phyloP scores from a whole-genome alignment of 2,329 filamentous ascomycete species.

The Metarhizium rileyi region DNA sequence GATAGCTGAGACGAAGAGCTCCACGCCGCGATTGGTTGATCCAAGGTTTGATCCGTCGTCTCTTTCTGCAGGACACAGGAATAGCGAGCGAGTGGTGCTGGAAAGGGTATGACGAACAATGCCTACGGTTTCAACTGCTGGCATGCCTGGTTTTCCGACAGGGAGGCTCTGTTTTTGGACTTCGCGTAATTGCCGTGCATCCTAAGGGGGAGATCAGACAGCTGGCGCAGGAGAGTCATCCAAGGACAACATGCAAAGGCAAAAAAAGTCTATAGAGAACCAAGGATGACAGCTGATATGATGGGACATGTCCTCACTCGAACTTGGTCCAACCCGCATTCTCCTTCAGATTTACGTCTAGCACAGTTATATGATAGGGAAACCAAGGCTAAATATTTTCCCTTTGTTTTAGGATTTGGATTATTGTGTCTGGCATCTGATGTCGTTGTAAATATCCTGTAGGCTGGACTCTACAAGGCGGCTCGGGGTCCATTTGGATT shows the following conservation, averaged over 20 bases:
- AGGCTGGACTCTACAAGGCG: not conserved
- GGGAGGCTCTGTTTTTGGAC: not conserved
- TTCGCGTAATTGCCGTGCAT: not conserved
- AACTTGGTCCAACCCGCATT: not conserved
- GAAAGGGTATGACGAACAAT: conserved; percentile 29
- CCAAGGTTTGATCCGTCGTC: conserved; percentile 19
- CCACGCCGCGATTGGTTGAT: conserved; percentile 38
- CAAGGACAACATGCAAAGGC: not conserved
- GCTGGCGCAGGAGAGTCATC: not conserved
- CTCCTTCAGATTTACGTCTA: not conserved
- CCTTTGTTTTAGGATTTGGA: not conserved
- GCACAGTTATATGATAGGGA: too few species aligned
- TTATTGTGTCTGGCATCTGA: not conserved
- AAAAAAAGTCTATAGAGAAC: not conserved
- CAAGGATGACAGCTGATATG: not conserved
- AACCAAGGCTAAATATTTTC: not conserved
- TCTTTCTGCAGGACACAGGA: conserved; percentile 31
- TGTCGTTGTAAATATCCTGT: not conserved
- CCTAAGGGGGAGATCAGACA: not conserved
- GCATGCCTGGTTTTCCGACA: not conserved
- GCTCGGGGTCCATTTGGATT: not conserved
- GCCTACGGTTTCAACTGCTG: not conserved
- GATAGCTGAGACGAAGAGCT: conserved; percentile 26
- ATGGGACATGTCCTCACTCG: not conserved
- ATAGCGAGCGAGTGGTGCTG: conserved; percentile 44